Evolutionary conservation across 352 stramenopile species (phyloP).

Genomic region (Globisporangium paroecandrum): DNA sequence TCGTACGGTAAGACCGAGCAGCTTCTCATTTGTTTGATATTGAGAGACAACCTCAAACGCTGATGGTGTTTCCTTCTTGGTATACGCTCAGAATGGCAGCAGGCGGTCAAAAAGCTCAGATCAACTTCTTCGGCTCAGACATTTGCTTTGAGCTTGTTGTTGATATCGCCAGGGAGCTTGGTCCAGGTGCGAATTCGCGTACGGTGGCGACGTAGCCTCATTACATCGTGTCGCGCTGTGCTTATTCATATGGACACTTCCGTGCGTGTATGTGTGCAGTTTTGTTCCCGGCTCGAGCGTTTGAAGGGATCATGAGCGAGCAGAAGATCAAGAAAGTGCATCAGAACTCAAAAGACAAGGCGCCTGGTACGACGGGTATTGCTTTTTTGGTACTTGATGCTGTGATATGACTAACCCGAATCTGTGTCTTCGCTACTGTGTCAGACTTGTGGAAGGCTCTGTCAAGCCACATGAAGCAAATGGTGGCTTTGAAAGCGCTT

Average conservation of each 20-base stretch:
- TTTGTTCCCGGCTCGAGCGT: conserved; percentile 62
- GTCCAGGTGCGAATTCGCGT: conserved; percentile 30
- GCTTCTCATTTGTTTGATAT: neutral
- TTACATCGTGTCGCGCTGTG: neutral
- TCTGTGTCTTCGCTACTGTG: neutral
- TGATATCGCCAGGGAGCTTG: conserved; percentile 56
- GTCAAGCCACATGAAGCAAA: conserved; percentile 52
- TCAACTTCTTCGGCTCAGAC: conserved; percentile 72
- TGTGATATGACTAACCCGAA: neutral
- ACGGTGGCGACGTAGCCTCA: neutral
- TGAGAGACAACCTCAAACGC: neutral
- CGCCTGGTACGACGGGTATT: conserved; percentile 33
- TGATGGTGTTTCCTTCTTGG: neutral
- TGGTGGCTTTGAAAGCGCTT: conserved; percentile 45
- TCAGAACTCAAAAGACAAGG: conserved; percentile 66
- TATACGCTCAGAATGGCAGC: conserved; percentile 50
- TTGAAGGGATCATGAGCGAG: conserved; percentile 82
- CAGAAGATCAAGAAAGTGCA: conserved; percentile 77
- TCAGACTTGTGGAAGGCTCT: conserved; percentile 72
- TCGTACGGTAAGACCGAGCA: conserved; percentile 42
- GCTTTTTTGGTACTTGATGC: neutral
- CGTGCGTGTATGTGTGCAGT: conserved; percentile 23
- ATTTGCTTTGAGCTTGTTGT: conserved; percentile 77
- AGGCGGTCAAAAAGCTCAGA: conserved; percentile 62
- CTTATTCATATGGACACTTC: neutral